Evolutionary conservation across 2,329 filamentous ascomycete species (phyloP), one percentile per base, ranked within the genome.

Genomic region (Apiospora malaysiana): DNA sequence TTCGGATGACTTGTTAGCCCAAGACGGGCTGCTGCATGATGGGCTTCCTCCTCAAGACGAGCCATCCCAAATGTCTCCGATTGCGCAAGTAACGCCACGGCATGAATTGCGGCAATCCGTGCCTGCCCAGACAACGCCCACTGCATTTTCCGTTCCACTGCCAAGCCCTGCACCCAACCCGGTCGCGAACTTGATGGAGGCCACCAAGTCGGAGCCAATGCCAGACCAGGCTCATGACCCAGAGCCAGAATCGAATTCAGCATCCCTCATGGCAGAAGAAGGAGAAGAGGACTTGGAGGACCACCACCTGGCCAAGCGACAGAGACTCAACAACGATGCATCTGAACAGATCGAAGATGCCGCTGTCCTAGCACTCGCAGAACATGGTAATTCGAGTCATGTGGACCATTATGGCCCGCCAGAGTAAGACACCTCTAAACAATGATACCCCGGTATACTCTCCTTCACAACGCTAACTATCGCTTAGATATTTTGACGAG

Each of bases 251-350:
- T 47, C 68, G 6, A 47, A 68, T 6, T 27, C 49, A 40, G 40
- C 68, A 27, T 10, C 65, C 2, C 42, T 69, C 7, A 18, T 40
- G 32, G 7, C 47, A 5, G 72, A 74, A 67, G 75, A 78, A 21
- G 75, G 74, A 12, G 72, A 75, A 37, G 69, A 69, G 9, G 74
- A 72, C 65, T 59, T 75, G 21, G 78, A 79, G 40, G 78, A 77
- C 45, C 78, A 77, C 43, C 78, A 79, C 37, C 76, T 78, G 18
- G 73, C 76, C 9, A 80, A 80, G 71, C 78, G 79, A 27, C 79
- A 75, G 66, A 75, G 77, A n/a, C 73, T 79, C 25, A 76, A 78
- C 14, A 75, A 63, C 18, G 27, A 76, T 32, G 71, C 70, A 3
- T 71, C 74, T 40, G 74, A 71, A 7, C 65, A 71, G 49, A 73